A percentile compares a stretch with the other conserved stretches of the same genome.
These are phyloP conservation scores for Protomyces macrosporus DNA, from an alignment of 1,139 yeast species.

Conservation along the genomic window DNA sequence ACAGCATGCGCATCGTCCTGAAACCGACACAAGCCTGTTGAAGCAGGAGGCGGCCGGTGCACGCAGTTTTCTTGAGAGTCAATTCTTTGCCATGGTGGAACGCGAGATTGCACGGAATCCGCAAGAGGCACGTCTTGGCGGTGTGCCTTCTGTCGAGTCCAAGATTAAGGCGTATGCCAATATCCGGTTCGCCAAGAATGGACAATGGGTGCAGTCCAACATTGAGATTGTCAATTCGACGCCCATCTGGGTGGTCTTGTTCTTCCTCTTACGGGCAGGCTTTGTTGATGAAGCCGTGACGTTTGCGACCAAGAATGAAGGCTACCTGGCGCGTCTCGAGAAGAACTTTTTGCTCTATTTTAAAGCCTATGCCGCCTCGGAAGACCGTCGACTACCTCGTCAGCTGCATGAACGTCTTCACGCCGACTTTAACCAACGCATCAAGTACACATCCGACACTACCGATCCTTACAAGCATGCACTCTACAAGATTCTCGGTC, in stretches of 20 bases:
- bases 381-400: constrained; percentile 52
- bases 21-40: constrained; percentile 34
- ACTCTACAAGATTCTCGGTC: constrained; percentile 83
- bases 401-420: constrained; percentile 67
- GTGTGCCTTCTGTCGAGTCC: constrained; percentile 65
- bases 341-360: constrained; percentile 76
- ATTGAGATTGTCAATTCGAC: constrained; percentile 63
- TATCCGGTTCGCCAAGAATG: constrained; percentile 41
- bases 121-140: constrained; percentile 51
- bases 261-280: constrained; percentile 80
- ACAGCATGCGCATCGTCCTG: constrained; percentile 39
- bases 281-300: constrained; percentile 70
- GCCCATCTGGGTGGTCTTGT: constrained; percentile 89
- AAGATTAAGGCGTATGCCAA: constrained; percentile 64
- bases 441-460: constrained; percentile 54
- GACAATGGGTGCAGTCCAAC: constrained; percentile 49
- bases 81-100: constrained; percentile 72
- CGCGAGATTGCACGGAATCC: constrained; percentile 61
- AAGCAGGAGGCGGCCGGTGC: constrained; percentile 54
- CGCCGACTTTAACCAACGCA: constrained; percentile 78
- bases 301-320: constrained; percentile 49
- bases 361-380: constrained; percentile 63
- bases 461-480: constrained; percentile 89
- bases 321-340: constrained; percentile 72
- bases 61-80: constrained; percentile 60